Evolutionary conservation across 768 basidiomycete genomes (phyloP), one percentile per base, ranked within the genome.

Genomic region (Phylloporus scabripes): DNA sequence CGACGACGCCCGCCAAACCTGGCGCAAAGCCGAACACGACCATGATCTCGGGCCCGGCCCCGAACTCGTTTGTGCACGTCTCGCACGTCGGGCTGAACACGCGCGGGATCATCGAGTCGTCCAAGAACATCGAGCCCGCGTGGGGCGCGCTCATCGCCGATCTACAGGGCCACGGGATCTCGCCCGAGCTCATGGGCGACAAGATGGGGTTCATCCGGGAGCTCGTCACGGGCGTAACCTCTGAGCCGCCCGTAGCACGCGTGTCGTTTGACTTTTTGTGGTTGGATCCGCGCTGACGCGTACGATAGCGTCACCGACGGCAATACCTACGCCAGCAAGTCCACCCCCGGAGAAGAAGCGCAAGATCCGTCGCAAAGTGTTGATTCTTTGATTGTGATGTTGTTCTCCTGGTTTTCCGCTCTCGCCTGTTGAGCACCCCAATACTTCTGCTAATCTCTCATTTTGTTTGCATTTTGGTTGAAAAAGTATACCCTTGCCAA

Each of bases 51-150:
- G 60, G 73, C 15, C 83, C 84, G 0, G 65, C 74, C 0, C 74
- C 78, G 4, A 73, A 79, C 48, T 80, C 83, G 18, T 86, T 85
- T 62, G 75, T 77, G 49, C 84, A 87, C 57, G 71, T 84, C 46
- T 74, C 78, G 18, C 85, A 86, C 60, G 75, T 85, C 44, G 83
- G 83, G 7, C 65, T 82, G 42, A 75, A 74, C 56, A 68, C 66
- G 46, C 68, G 72, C 7, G 79, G 79, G 4, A 63, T 67, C 46
- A 71, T 80, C 54, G 79, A 82, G 65, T 71, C 76, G 8, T 77
- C 76, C 40, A 74, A 72, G 42, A 76, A 74, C 51, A 67, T 80
- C 34, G 78, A 81, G 41, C 72, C 74, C 0, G 71, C 76, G 23
- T 83, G 81, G 81, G 73, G 69, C 33, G 68, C 72, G 42, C 65